Base-by-base conservation (phyloP, 257 asterid species). In the Cynanchum wilfordii region DNA sequence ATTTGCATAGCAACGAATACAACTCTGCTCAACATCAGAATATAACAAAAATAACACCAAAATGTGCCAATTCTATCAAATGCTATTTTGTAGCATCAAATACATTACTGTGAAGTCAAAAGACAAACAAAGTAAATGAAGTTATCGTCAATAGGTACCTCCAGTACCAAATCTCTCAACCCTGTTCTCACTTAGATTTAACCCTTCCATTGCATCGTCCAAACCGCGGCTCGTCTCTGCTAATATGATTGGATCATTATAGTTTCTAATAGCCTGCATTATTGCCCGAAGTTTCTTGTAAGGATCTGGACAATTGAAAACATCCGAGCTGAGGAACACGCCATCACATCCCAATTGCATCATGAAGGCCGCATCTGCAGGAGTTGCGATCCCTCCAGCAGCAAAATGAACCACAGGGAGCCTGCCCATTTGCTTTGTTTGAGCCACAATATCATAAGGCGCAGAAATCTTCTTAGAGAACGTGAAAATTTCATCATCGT, bases 331-430 rank as follows among this genome's bases (percentile, higher is more conserved):
- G 59, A 89, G 7, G 68, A 84, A 88, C 60, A 92, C 92, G 1
- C 96, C 97, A 72, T 89, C 96, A 71, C 96, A 89, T 0, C 97
- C 96, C 81, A 92, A 69, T 62, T 90, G 98, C 96, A 90, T 88
- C 98, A 90, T 84, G 71, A 92, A 55, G 1, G 98, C 98, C 0
- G 98, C 98, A 65, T 90, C 98, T 0, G 98, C 97, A 29, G 98
- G 96, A 4, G 98, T 90, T 1, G 58, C 77, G 1, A 92, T 84
- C n/a, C 98, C 98, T 40, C 98, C 98, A 2, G 96, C 86, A 0
- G 96, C 96, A 7, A 92, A 92, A 82, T 90, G 96, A 68, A 90
- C 96, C 58, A 90, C 98, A 27, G 98, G 98, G 57, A 92, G 83
- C 88, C 98, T 80, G 24, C 92, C 92, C 89, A 90, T 85, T 73